phyloP scores from a whole-genome alignment of 2,329 filamentous ascomycete species.

The Parafenestella ontariensis region DNA sequence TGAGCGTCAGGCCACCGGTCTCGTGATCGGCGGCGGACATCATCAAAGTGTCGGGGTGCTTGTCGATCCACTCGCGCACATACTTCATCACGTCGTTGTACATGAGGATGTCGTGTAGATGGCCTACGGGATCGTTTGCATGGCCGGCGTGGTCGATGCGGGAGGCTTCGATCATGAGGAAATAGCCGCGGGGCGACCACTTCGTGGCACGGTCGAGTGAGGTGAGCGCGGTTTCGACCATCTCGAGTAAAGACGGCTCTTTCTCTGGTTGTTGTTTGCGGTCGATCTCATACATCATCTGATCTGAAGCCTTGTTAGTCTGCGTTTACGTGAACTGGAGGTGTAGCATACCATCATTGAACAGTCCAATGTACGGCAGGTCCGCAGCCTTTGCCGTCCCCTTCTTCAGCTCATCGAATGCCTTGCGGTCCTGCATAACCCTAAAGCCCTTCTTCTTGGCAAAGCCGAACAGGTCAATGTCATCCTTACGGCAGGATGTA shows the following conservation, averaged over 20 bases:
- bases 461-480: conserved; percentile 47
- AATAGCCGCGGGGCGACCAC: conserved; percentile 47
- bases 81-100: conserved; percentile 51
- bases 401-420: conserved; percentile 44
- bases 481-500: conserved; percentile 49
- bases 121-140: conserved; percentile 34
- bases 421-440: conserved; percentile 46
- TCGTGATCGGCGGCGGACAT: conserved; percentile 53
- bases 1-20: conserved; percentile 50
- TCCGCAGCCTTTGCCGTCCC: conserved; percentile 29
- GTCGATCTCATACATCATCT: conserved; percentile 47
- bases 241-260: conserved; percentile 52
- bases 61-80: conserved; percentile 51
- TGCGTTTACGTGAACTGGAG: background rate
- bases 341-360: conserved; percentile 39
- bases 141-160: conserved; percentile 34
- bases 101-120: conserved; percentile 50
- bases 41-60: conserved; percentile 49
- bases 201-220: conserved; percentile 47
- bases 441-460: conserved; percentile 46
- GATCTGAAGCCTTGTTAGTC: conserved; percentile 12
- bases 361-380: conserved; percentile 51
- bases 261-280: conserved; percentile 46
- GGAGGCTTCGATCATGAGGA: conserved; percentile 46
- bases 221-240: conserved; percentile 49